Percentiles rank a stretch among this genome's conserved stretches.
These are phyloP conservation scores for Mucor mucedo DNA, from an alignment of 371 early-diverging fungal genomes.

Conservation along the genomic window DNA sequence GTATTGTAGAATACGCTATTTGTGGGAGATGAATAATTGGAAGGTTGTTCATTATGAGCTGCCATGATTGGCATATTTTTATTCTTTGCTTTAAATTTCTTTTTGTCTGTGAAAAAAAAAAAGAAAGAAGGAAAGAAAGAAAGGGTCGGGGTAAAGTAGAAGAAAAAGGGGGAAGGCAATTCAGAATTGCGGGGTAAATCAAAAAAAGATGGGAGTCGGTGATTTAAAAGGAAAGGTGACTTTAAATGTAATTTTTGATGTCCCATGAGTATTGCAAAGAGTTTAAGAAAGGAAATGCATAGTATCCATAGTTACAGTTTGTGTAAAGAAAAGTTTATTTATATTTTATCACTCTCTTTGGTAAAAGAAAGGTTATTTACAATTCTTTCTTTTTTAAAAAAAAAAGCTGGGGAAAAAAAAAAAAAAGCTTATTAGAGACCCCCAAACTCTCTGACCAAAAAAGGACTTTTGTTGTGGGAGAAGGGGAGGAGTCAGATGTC, in stretches of 20 bases:
- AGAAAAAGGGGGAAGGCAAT: constrained; percentile 2
- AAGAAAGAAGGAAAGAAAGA: constrained; percentile 9
- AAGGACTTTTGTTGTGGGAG: constrained; percentile 14
- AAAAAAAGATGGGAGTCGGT: constrained; percentile 5
- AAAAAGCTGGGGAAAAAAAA: background rate
- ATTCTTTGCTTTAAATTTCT: background rate
- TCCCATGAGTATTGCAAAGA: constrained; percentile 21
- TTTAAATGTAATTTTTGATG: constrained; percentile 2
- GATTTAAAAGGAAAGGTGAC: background rate
- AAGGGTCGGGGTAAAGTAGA: constrained; percentile 7
- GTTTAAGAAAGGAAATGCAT: constrained; percentile 3
- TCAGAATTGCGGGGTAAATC: constrained; percentile 24
- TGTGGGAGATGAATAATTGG: constrained; percentile 3
- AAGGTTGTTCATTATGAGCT: constrained; percentile 13
- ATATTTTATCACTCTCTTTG: background rate
- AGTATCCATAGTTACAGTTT: constrained; percentile 6
- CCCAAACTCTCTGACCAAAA: constrained; percentile 19
- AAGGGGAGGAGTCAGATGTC: constrained; percentile 15
- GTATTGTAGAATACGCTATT: constrained; percentile 12
- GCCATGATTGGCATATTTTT: constrained; percentile 21
- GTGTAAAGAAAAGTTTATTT: constrained; percentile 5
- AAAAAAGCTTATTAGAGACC: background rate
- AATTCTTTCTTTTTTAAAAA: background rate
- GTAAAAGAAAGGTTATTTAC: no score
- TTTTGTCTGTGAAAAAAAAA: background rate